A percentile compares a stretch with the other conserved stretches of the same genome.
Conservation (phyloP, 176 grass and related monocot genomes). For the Triticum turgidum region DNA sequence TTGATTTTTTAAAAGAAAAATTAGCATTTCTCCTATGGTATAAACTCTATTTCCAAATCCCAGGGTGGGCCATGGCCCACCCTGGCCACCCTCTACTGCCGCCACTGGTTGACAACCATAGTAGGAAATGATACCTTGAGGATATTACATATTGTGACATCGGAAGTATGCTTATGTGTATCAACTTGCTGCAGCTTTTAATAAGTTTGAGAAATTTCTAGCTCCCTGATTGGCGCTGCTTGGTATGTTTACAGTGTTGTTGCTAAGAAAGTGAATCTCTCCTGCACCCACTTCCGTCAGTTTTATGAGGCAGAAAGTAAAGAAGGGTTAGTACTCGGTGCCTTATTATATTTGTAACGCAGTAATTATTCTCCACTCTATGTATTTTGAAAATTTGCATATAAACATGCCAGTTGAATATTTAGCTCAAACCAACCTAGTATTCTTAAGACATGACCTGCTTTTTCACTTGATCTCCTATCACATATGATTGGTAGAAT, state of each 20-base stretch:
- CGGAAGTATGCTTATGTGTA: too few species aligned
- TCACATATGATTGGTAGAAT: background rate
- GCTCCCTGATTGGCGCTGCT: too few species aligned
- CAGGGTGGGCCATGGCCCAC: too few species aligned
- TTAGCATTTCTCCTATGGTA: too few species aligned
- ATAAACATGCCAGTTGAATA: background rate
- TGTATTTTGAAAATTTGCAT: background rate
- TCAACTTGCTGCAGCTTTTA: too few species aligned
- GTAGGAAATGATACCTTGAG: too few species aligned
- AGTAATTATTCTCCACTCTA: background rate
- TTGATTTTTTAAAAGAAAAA: too few species aligned
- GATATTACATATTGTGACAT: too few species aligned
- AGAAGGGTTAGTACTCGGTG: slow-evolving; percentile 52
- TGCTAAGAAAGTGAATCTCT: slow-evolving; percentile 69
- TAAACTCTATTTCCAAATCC: too few species aligned
- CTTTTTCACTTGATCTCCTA: background rate
- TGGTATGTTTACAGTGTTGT: slow-evolving; percentile 27
- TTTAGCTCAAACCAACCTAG: slow-evolving; percentile 8
- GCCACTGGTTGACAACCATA: too few species aligned
- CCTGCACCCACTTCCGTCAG: slow-evolving; percentile 13
- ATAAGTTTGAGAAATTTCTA: too few species aligned
- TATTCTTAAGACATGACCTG: background rate
- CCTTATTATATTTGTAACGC: background rate
- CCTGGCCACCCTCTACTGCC: too few species aligned
- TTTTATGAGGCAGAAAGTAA: slow-evolving; percentile 63